Evolutionary conservation across 345 rosid genomes (phyloP).

Genomic region (Eutrema yunnanense): DNA sequence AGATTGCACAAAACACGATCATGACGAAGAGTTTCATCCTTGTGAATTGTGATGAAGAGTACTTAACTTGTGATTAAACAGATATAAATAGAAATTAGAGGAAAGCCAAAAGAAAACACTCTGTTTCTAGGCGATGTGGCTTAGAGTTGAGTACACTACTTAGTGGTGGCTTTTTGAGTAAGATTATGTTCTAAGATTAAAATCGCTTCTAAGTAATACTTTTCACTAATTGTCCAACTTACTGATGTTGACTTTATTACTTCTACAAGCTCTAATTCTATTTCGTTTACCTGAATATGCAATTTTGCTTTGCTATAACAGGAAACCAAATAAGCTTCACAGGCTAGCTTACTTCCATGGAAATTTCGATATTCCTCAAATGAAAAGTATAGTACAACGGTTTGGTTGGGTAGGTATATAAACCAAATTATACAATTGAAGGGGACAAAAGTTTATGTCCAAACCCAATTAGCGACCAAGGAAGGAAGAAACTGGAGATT

Average conservation of each 20-base stretch:
- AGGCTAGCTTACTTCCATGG: neutral
- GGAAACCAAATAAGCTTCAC: slow-evolving; percentile 11
- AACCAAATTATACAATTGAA: slow-evolving; percentile 1
- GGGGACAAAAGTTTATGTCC: neutral
- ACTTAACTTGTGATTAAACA: neutral
- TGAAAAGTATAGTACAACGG: neutral
- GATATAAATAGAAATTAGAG: neutral
- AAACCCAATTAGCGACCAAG: neutral
- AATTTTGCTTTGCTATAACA: slow-evolving; percentile 14
- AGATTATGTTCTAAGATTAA: slow-evolving; percentile 16
- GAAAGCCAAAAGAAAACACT: neutral
- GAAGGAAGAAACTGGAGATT: neutral
- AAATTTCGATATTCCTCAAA: neutral
- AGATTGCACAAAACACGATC: slow-evolving; percentile 21
- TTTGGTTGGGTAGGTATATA: neutral
- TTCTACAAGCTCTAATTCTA: slow-evolving; percentile 23
- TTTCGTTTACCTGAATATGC: neutral
- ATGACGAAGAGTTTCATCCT: slow-evolving; percentile 32
- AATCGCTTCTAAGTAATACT: slow-evolving; percentile 22
- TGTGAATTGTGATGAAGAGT: neutral
- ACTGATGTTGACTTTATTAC: slow-evolving; percentile 16
- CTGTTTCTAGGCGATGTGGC: slow-evolving; percentile 18
- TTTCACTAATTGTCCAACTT: neutral
- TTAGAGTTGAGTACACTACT: slow-evolving; percentile 32
- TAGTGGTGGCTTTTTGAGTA: slow-evolving; percentile 17